A percentile compares a stretch with the other conserved stretches of the same genome.
Conservation (phyloP, 2,329 filamentous ascomycete genomes). For the Trichoderma oligosporum region DNA sequence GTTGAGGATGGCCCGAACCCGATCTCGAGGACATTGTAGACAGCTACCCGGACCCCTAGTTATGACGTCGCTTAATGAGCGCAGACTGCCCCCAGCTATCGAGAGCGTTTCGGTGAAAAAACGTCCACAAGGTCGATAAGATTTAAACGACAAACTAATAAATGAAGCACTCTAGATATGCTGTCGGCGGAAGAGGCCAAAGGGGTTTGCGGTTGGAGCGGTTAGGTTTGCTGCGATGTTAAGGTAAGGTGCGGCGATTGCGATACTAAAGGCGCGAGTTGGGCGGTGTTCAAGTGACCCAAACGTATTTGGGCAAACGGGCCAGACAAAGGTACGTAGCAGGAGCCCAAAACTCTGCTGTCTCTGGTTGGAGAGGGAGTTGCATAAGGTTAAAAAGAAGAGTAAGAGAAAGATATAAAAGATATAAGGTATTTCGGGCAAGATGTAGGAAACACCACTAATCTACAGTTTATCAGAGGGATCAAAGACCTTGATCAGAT, state of each 20-base stretch:
- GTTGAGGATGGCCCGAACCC: conserved; percentile 32
- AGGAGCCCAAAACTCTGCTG: no score
- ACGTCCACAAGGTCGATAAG: not conserved
- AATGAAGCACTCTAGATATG: not conserved
- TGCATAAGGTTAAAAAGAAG: not conserved
- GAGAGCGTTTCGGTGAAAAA: not conserved
- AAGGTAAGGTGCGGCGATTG: not conserved
- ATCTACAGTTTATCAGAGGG: not conserved
- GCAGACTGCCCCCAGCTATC: not conserved
- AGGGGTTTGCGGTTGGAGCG: not conserved
- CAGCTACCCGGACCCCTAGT: not conserved
- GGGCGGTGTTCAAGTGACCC: conserved; percentile 14
- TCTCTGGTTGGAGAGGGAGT: not conserved
- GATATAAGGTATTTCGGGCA: not conserved
- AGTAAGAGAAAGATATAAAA: not conserved
- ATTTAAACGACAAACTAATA: not conserved
- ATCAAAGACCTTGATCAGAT: not conserved
- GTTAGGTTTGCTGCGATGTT: not conserved
- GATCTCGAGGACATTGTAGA: conserved; percentile 34
- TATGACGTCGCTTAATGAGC: not conserved
- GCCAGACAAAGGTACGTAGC: not conserved
- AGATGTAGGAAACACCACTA: not conserved
- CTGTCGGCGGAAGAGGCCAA: no score
- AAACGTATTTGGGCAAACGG: not conserved
- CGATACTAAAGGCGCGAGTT: conserved; percentile 10